Conservation (phyloP, 164 flowering plant genomes). For the Macadamia integrifolia region DNA sequence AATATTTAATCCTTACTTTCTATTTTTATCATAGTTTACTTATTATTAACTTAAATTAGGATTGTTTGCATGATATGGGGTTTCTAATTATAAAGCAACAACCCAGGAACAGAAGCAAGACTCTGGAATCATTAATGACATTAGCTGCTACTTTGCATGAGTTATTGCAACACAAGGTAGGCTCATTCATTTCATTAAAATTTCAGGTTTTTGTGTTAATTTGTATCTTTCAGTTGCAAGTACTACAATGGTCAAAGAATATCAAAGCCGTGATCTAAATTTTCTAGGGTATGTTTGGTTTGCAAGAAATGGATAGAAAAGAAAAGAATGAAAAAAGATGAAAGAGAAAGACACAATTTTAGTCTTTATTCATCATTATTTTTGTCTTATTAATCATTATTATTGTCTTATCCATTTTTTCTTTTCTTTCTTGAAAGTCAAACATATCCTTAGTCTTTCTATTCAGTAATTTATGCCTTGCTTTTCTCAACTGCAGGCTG, state of each 20-base stretch:
- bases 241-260: background rate
- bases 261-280: too few relatives aligned
- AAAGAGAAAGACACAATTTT: too few relatives aligned
- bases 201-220: background rate
- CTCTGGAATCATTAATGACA: constrained; percentile 35
- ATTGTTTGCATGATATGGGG: background rate
- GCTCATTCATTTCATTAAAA: background rate
- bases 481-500: constrained; percentile 38
- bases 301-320: too few relatives aligned
- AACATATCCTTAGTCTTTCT: too few relatives aligned
- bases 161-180: constrained; percentile 65
- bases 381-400: too few relatives aligned
- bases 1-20: constrained; percentile 10
- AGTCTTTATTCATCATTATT: too few relatives aligned
- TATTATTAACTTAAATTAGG: constrained; percentile 1
- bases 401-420: too few relatives aligned
- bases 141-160: constrained; percentile 57
- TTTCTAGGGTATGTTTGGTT: too few relatives aligned
- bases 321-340: too few relatives aligned
- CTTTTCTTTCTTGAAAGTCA: too few relatives aligned
- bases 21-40: background rate
- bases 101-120: constrained; percentile 30
- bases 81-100: constrained; percentile 12
- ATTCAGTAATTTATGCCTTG: too few relatives aligned
- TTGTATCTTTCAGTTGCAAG: background rate